Conservation (phyloP, 2,329 filamentous ascomycete genomes). For the Aspergillus pseudoviridinutans region DNA sequence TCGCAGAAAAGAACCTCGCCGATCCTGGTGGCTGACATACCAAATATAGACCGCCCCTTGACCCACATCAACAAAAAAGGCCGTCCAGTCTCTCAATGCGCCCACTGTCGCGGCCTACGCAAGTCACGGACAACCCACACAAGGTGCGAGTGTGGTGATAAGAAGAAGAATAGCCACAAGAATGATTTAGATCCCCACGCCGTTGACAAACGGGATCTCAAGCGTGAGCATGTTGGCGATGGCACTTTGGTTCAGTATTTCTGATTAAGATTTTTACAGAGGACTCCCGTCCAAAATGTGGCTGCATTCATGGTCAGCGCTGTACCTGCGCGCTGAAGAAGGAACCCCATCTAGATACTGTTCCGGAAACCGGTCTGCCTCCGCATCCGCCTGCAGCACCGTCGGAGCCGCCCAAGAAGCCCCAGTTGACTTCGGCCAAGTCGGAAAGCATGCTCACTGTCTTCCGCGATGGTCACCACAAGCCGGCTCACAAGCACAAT, state of each 20-base stretch:
- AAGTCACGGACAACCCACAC: conserved; percentile 93
- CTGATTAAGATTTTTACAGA: conserved; percentile 33
- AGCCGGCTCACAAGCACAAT: conserved; percentile 62
- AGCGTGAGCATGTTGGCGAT: conserved; percentile 34
- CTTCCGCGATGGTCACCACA: conserved; percentile 62
- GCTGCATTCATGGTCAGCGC: conserved; percentile 57
- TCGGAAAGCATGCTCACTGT: conserved; percentile 59
- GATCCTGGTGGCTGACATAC: background rate
- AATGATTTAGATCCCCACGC: conserved; percentile 31
- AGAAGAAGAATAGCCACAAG: conserved; percentile 61
- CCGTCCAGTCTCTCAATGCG: conserved; percentile 93
- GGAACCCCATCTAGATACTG: conserved; percentile 49
- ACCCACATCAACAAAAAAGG: conserved; percentile 97
- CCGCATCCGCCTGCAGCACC: conserved; percentile 37
- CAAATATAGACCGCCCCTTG: conserved; percentile 71
- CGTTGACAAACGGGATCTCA: conserved; percentile 34
- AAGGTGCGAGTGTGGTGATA: conserved; percentile 96
- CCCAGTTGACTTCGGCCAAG: conserved; percentile 53
- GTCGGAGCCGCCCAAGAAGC: conserved; percentile 49
- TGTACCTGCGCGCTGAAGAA: conserved; percentile 61
- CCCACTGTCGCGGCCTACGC: conserved; percentile 92
- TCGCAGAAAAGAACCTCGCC: background rate
- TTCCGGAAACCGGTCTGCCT: conserved; percentile 45
- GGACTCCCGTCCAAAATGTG: conserved; percentile 35
- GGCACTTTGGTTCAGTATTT: conserved; percentile 23